Percentiles rank a stretch among this genome's conserved stretches.
phyloP scores from a whole-genome alignment of 108 stramenopile genomes.

The Stephanodiscus minutulus region DNA sequence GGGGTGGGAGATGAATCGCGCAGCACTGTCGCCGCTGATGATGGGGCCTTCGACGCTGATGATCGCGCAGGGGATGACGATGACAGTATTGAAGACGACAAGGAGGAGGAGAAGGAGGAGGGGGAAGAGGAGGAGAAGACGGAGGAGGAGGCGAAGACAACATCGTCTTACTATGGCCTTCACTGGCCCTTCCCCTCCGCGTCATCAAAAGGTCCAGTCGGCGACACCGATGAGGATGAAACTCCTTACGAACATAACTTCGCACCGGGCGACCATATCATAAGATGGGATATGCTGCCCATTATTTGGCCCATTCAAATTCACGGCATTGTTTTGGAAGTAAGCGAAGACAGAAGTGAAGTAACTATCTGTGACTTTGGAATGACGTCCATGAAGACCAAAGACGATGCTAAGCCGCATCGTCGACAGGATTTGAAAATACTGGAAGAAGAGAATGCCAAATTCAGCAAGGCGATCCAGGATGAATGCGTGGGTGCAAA shows the following conservation, averaged over 20 bases:
- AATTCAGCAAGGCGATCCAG: conserved; percentile 29
- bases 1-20: neutral
- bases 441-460: conserved; percentile 28
- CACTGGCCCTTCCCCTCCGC: neutral
- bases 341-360: conserved; percentile 35
- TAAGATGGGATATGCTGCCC: conserved; percentile 59
- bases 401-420: neutral
- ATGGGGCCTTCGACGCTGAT: too few relatives aligned
- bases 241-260: conserved; percentile 53
- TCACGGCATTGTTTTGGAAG: conserved; percentile 60
- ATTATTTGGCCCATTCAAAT: conserved; percentile 63
- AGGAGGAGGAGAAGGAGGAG: neutral
- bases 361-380: conserved; percentile 62
- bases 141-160: neutral
- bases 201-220: neutral
- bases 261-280: conserved; percentile 60
- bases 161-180: neutral
- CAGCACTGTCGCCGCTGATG: too few relatives aligned
- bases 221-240: conserved; percentile 22
- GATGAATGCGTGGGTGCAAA: neutral
- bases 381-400: conserved; percentile 36
- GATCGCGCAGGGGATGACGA: neutral
- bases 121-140: neutral
- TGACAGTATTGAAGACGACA: neutral
- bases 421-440: conserved; percentile 19